Evolutionary conservation across 345 rosid genomes (phyloP), one percentile per base, ranked within the genome.

Genomic region (Lepidium sativum): DNA sequence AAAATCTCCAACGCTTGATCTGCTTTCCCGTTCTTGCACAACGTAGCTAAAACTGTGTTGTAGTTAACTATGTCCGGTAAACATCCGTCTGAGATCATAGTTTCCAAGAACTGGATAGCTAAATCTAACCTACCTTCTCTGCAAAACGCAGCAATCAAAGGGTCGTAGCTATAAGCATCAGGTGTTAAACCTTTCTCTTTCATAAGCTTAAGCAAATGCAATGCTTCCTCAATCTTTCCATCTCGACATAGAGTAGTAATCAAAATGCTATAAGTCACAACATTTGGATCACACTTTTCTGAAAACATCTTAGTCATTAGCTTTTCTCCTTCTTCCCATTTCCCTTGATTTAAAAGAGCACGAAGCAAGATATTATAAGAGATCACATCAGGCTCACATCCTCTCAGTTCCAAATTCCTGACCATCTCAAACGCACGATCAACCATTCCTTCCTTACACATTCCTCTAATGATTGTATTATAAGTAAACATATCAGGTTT

Each of bases 41-140:
- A 60, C 4, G 85, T 71, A 6, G 96, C 75, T 68, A 85, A 74
- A 45, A 89, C 66, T 12, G 95, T 82, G 75, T 86, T 88, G 79
- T 89, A 88, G 81, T 85, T 92, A 41, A 88, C 87, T 5, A 89
- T 83, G 68, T 89, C 90, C 0, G 96, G 96, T 62, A 85, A 77
- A 74, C 86, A 92, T 42, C 95, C 98, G 7, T 86, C 87, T 0
- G 91, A 80, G 44, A 86, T 80, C 96, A 88, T 91, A 35, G 65
- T 65, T 44, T 84, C 80, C 76, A 91, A 75, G 75, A 85, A 88
- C 71, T 82, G 74, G 13, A 87, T 81, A 2, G 98, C 98, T 79
- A 81, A 61, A 72, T 82, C 88, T 71, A 88, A 70, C 53, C 78
- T 87, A 32, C 91, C 86, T 49, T 81, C 86, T 76, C 80, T 82